These are phyloP conservation scores for Hemileccinum rubropunctum DNA, from an alignment of 768 basidiomycete species.

Conservation along the genomic window DNA sequence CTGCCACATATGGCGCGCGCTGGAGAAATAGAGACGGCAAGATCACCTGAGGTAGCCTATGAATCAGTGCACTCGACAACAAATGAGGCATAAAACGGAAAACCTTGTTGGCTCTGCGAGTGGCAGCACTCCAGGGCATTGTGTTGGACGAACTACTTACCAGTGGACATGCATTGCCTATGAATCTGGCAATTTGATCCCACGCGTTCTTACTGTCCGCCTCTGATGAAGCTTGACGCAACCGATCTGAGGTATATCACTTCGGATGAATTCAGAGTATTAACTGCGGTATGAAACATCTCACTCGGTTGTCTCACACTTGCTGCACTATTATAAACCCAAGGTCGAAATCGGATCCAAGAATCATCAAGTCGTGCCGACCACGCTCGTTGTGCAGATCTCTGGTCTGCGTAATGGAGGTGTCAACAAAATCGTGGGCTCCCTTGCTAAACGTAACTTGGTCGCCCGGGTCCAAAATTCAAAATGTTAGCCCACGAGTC, in stretches of 20 bases:
- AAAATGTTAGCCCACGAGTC: slow-evolving; percentile 60
- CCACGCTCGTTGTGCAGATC: slow-evolving; percentile 84
- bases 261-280: slow-evolving; percentile 90
- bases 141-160: too few relatives aligned
- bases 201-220: background rate
- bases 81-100: background rate
- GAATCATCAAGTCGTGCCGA: slow-evolving; percentile 96
- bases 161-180: too few relatives aligned
- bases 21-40: slow-evolving; percentile 15
- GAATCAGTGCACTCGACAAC: background rate
- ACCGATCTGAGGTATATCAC: slow-evolving; percentile 93
- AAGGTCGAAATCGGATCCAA: slow-evolving; percentile 98
- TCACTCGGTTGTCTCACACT: background rate
- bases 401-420: slow-evolving; percentile 91
- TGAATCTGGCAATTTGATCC: slow-evolving; percentile 1
- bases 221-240: slow-evolving; percentile 84
- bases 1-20: slow-evolving; percentile 7
- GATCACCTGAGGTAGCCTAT: slow-evolving; percentile 23
- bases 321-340: background rate
- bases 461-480: slow-evolving; percentile 88
- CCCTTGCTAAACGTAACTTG: slow-evolving; percentile 87
- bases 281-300: slow-evolving; percentile 69
- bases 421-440: slow-evolving; percentile 88
- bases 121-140: slow-evolving; percentile 11
- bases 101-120: slow-evolving; percentile 37